phyloP scores from a whole-genome alignment of 2,329 filamentous ascomycete species.

The Neocucurbitaria cava region DNA sequence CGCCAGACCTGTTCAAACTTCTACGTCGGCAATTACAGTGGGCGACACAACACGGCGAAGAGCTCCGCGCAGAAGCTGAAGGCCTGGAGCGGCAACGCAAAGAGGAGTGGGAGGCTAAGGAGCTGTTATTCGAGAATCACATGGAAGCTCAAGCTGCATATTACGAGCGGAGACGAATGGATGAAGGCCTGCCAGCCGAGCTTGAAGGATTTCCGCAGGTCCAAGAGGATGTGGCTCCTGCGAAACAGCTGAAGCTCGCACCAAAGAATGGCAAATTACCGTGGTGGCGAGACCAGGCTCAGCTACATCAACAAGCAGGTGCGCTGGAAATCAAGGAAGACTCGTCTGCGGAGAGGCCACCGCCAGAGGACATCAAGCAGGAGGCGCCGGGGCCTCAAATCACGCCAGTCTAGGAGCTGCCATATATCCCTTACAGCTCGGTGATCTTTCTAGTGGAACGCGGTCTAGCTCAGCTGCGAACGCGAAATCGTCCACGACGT shows the following conservation, averaged over 20 bases:
- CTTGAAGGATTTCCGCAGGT: constrained; percentile 41
- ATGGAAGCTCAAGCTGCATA: constrained; percentile 70
- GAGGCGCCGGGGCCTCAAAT: constrained; percentile 8
- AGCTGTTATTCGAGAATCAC: constrained; percentile 77
- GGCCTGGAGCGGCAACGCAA: constrained; percentile 70
- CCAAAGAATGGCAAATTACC: constrained; percentile 33
- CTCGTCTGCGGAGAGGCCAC: not conserved
- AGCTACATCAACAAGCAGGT: constrained; percentile 13
- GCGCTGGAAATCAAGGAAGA: constrained; percentile 6
- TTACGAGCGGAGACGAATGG: constrained; percentile 38
- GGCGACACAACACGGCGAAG: constrained; percentile 71
- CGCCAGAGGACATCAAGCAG: constrained; percentile 13
- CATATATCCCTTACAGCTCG: not conserved
- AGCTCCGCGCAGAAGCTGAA: constrained; percentile 69
- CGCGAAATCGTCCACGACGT: not conserved
- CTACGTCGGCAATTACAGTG: constrained; percentile 72
- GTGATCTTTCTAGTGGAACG: not conserved
- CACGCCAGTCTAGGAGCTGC: constrained; percentile 7
- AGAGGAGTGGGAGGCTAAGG: constrained; percentile 80
- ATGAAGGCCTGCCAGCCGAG: constrained; percentile 42
- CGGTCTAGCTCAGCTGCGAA: not conserved
- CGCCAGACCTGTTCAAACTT: constrained; percentile 71
- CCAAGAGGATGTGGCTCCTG: constrained; percentile 46
- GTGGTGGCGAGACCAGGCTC: constrained; percentile 44
- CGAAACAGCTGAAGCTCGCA: constrained; percentile 38